Evolutionary conservation across 202 grass and related monocot genomes (phyloP).

Genomic region (Brachypodium distachyon): DNA sequence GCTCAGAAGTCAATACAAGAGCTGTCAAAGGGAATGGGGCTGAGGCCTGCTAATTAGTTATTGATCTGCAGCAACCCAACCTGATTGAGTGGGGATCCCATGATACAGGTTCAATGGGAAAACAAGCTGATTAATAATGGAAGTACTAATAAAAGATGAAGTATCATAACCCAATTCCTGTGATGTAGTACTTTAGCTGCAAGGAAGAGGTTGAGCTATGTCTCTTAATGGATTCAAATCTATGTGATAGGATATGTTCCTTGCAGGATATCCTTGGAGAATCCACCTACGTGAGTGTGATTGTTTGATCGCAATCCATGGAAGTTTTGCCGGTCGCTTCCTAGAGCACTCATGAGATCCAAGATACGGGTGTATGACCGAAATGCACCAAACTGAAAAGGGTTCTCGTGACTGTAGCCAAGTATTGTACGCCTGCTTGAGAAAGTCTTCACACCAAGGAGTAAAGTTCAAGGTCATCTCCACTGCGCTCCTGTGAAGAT

Average conservation of each 20-base stretch:
- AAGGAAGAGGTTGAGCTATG: background rate
- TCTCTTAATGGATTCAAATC: background rate
- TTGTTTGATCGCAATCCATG: background rate
- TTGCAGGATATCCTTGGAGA: background rate
- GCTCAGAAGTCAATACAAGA: background rate
- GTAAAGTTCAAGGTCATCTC: background rate
- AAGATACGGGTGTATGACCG: background rate
- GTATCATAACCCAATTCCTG: background rate
- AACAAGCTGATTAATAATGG: no score
- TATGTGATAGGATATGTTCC: background rate
- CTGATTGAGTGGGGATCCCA: background rate
- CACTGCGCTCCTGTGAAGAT: background rate
- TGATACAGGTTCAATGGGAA: background rate
- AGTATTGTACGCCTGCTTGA: background rate
- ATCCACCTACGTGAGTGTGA: background rate
- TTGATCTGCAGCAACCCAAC: background rate
- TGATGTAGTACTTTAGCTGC: background rate
- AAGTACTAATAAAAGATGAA: background rate
- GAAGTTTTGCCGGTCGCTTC: background rate
- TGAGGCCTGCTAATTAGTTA: background rate
- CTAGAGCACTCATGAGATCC: background rate
- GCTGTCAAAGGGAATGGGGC: background rate
- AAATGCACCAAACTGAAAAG: background rate
- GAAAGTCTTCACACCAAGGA: background rate
- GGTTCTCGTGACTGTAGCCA: background rate